phyloP scores from a whole-genome alignment of 2,329 filamentous ascomycete genomes.

The Simplicillium aogashimaense region DNA sequence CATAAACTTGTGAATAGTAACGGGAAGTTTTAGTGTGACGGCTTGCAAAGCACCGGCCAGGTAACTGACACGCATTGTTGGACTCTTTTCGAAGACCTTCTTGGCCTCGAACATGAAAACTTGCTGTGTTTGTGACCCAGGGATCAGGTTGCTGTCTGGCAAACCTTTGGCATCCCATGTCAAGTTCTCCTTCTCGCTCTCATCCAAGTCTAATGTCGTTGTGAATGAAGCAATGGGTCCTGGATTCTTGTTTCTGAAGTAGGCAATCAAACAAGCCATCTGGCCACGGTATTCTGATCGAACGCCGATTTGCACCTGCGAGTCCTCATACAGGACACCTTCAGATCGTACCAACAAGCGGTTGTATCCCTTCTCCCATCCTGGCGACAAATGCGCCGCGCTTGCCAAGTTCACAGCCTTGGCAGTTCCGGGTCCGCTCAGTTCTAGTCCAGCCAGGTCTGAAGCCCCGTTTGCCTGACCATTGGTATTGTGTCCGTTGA shows the following conservation, averaged over 20 bases:
- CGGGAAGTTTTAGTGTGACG: constrained; percentile 79
- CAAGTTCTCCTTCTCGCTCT: constrained; percentile 52
- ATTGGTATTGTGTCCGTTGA: constrained; percentile 39
- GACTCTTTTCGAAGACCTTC: constrained; percentile 69
- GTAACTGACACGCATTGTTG: constrained; percentile 90
- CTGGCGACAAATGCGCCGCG: constrained; percentile 83
- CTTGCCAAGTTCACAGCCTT: constrained; percentile 80
- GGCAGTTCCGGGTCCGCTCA: constrained; percentile 49
- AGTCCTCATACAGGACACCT: constrained; percentile 89
- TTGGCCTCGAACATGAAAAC: constrained; percentile 91
- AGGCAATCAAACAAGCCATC: constrained; percentile 88
- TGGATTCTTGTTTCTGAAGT: constrained; percentile 90
- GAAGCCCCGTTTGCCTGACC: constrained; percentile 40
- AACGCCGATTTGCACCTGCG: constrained; percentile 84
- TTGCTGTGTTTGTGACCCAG: constrained; percentile 76
- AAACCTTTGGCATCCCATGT: constrained; percentile 82
- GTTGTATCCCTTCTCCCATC: constrained; percentile 88
- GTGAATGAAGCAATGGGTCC: constrained; percentile 83
- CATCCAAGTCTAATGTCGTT: constrained; percentile 79
- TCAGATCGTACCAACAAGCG: constrained; percentile 69
- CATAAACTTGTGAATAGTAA: constrained; percentile 93
- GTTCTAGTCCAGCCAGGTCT: constrained; percentile 75
- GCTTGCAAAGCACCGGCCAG: constrained; percentile 89
- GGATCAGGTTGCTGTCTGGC: constrained; percentile 69
- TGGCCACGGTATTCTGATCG: constrained; percentile 93